Evolutionary conservation across 441 rosid genomes (phyloP).

Genomic region (Erodium moschatum): DNA sequence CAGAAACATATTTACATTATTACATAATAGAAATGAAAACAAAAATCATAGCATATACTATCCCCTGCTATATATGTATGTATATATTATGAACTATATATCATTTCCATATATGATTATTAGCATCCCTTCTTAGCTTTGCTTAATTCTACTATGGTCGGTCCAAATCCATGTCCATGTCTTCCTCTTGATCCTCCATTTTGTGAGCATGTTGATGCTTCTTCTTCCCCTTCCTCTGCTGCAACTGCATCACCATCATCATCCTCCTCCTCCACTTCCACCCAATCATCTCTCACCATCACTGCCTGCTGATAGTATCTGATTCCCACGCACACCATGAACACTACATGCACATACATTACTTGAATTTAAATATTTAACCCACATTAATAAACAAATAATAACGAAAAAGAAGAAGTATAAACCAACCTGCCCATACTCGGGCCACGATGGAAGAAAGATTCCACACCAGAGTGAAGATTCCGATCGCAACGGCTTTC

Average conservation of each 20-base stretch:
- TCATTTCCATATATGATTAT: neutral
- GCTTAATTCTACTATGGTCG: neutral
- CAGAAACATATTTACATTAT: neutral
- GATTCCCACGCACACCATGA: neutral
- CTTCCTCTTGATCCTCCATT: neutral
- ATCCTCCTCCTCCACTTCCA: neutral
- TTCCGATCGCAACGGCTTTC: neutral
- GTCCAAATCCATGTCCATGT: neutral
- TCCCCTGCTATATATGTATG: neutral
- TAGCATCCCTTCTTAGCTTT: neutral
- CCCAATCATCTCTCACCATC: constrained; percentile 3
- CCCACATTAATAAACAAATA: too few relatives aligned
- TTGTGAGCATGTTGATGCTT: too few relatives aligned
- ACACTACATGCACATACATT: neutral
- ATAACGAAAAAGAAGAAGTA: neutral
- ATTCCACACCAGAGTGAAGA: neutral
- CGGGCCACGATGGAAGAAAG: neutral
- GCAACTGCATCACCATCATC: neutral
- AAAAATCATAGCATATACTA: neutral
- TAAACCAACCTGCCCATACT: neutral
- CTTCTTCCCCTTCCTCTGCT: neutral
- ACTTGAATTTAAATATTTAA: neutral
- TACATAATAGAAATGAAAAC: neutral
- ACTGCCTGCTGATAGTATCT: neutral
- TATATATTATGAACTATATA: neutral